Conservation (phyloP, 495 filamentous ascomycete genomes). For the Lasiosphaeria ovina region DNA sequence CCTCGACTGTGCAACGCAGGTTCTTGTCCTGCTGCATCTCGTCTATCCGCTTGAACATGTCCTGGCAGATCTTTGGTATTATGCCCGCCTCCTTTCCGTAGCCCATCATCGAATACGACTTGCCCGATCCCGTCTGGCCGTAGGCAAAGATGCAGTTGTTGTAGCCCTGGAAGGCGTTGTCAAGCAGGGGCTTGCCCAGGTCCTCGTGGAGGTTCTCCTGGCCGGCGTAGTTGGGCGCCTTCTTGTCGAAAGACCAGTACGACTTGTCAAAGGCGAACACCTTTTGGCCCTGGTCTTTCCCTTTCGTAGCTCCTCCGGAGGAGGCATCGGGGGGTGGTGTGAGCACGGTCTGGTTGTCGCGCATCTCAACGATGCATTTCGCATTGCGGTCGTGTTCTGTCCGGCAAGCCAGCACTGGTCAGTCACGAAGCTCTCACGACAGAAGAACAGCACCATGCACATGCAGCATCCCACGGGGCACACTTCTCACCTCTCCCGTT, state of each 20-base stretch:
- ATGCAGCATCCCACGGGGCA: not conserved
- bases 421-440: constrained; percentile 7
- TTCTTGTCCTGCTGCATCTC: constrained; percentile 72
- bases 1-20: constrained; percentile 88
- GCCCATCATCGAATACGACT: constrained; percentile 99
- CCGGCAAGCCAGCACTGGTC: not conserved
- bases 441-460: not conserved
- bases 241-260: constrained; percentile 95
- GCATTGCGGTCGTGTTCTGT: constrained; percentile 83
- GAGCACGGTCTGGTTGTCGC: constrained; percentile 84
- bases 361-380: constrained; percentile 99
- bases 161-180: constrained; percentile 98
- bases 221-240: constrained; percentile 78
- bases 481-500: constrained; percentile 77
- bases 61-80: constrained; percentile 95
- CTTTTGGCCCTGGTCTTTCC: constrained; percentile 66
- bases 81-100: constrained; percentile 96
- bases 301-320: constrained; percentile 59
- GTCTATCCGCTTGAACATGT: constrained; percentile 90
- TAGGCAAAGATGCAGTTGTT: constrained; percentile 99
- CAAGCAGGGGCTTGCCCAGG: constrained; percentile 83
- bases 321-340: constrained; percentile 64
- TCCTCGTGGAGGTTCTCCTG: constrained; percentile 88
- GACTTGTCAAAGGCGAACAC: constrained; percentile 93
- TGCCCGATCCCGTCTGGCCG: constrained; percentile 97